Base-by-base conservation (phyloP, 2,329 filamentous ascomycete genomes). In the Mycosphaerelloides madeirae region DNA sequence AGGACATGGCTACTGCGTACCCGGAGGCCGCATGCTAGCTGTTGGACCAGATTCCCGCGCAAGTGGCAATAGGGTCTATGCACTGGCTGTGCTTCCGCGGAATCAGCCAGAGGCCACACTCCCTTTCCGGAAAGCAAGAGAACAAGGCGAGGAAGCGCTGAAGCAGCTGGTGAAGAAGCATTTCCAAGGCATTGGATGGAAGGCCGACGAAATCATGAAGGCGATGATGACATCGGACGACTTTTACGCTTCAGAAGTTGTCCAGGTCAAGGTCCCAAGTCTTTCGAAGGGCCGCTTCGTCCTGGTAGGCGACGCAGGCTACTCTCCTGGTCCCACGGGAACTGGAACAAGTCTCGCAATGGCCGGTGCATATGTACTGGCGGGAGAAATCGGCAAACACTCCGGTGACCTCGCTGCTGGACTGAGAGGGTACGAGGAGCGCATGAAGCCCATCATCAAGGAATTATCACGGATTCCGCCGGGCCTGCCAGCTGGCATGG, bases 341-440 rank as follows among this genome's bases (percentile, higher is more conserved):
- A 50, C 59, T 31, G 68, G 67, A 1, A 69, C 67, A 1, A 66
- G 55, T 2, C 52, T 54, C 2, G 60, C 61, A 12, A 48, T 71
- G 2, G 52, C 63, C 3, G 68, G 66, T 0, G 75, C 76, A 0
- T 82, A 81, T 54, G 61, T 79, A 2, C 65, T 83, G 3, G 78
- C 78, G 0, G 79, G 79, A 2, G 78, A 69, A 43, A 54, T 70
- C 12, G 41, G 42, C 12, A 57, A 49, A 13, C 50, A 63, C 25
- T 6, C 15, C 3, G 52, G 50, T 4, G 51, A 63, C 34, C 42
- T 65, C 6, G 51, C 59, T 11, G 52, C 71, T 2, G 74, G 68
- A 16, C 61, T 75, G 11, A 52, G 55, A 29, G 60, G 57, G 1
- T 79, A 79, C 46, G 70, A 77, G 38, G 43, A 51, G n/a, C 57